phyloP scores from a whole-genome alignment of 305 asterid species.

The Fraxinus sp. region DNA sequence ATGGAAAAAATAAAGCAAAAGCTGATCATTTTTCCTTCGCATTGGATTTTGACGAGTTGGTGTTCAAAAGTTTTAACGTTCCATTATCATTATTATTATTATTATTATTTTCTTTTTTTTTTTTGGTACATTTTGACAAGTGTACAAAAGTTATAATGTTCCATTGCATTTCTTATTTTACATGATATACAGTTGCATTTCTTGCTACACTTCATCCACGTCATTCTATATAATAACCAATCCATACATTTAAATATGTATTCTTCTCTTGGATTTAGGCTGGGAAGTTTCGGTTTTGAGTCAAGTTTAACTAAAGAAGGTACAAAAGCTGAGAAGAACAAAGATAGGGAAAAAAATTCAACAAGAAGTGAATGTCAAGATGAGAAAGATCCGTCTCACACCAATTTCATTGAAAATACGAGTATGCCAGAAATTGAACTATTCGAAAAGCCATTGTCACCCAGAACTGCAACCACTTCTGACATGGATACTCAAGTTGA shows the following conservation, averaged over 20 bases:
- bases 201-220: slow-evolving; percentile 10
- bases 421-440: slow-evolving; percentile 29
- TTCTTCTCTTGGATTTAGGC: slow-evolving; percentile 39
- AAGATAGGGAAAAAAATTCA: slow-evolving; percentile 29
- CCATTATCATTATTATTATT: slow-evolving; percentile 26
- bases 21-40: slow-evolving; percentile 53
- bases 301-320: slow-evolving; percentile 42
- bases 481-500: slow-evolving; percentile 39
- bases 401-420: slow-evolving; percentile 34
- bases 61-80: slow-evolving; percentile 22
- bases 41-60: slow-evolving; percentile 83
- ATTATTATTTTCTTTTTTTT: no score
- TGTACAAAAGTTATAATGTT: slow-evolving; percentile 21
- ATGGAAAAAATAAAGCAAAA: slow-evolving; percentile 38
- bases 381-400: slow-evolving; percentile 38
- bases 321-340: slow-evolving; percentile 36
- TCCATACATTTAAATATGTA: slow-evolving; percentile 4
- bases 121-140: slow-evolving; percentile 54
- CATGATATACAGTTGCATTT: background rate
- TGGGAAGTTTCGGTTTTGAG: slow-evolving; percentile 53
- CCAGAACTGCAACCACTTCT: slow-evolving; percentile 32
- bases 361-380: slow-evolving; percentile 33
- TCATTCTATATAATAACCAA: background rate
- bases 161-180: slow-evolving; percentile 19
- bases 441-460: slow-evolving; percentile 34